Base-by-base conservation (phyloP, 2,329 filamentous ascomycete genomes). In the Xylaria sp. region DNA sequence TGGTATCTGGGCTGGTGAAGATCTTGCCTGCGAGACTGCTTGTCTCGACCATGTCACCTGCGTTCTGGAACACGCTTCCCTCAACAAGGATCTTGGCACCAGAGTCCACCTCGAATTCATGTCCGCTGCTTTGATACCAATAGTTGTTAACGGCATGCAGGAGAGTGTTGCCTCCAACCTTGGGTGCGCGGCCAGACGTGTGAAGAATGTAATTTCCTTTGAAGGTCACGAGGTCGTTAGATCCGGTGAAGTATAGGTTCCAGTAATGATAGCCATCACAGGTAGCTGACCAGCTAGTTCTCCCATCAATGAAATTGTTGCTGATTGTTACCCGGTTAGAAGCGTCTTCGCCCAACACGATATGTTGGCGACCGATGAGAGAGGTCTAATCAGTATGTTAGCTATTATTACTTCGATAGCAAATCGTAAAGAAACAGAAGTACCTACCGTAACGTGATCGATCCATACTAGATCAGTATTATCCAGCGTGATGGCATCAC, bases 401-500 rank as follows among this genome's bases (percentile, higher is more conserved):
- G 63, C 8, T 60, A 9, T 9, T 16, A 48, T 3, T n/a, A 16
- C 13, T 27, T 27, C 10, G 3, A n/a, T 16, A 1, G 6, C 5
- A 2, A 44, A 47, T 27, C 5, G n/a, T 5, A 63, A 48, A 32
- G 25, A 3, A 13, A 5, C 9, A 25, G 12, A 55, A 50, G 27
- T n/a, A 8, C 71, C 55, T 37, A 73, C 70, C 59, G 72, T 75
- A 35, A 73, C 68, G 55, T 75, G 74, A 35, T 75, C 73, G 29
- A 75, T 74, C 74, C 74, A 75, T 10, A 75, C 67, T 40, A 82
- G 69, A 69, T 85, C 83, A 16, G 81, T 76, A 51, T 81, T 79
- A 65, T 86, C 79, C 6, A 88, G 76, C 48, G 85, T 86, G 75
- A 89, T 86, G 47, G 84, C 87, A 75, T 88, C 87, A 62, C 86